Conservation (phyloP, 805 yeast genomes). For the Novakomyces olei region DNA sequence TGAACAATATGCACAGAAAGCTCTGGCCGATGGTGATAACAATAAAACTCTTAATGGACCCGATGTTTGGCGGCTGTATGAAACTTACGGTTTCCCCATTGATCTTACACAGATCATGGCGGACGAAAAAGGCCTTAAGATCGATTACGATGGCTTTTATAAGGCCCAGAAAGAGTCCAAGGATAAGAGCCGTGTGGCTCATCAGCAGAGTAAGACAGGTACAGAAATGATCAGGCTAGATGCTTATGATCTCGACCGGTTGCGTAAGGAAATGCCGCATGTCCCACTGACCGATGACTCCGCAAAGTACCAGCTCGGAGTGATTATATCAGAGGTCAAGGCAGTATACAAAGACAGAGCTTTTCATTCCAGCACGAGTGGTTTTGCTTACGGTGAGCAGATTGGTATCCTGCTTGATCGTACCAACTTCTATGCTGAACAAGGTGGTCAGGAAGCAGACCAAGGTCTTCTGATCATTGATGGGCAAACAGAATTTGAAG, state of each 20-base stretch:
- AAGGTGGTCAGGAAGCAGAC: slow-evolving; percentile 97
- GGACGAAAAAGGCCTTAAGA: slow-evolving; percentile 82
- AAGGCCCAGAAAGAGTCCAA: slow-evolving; percentile 69
- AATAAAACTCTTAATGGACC: slow-evolving; percentile 62
- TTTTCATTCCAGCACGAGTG: slow-evolving; percentile 29
- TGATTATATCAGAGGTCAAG: slow-evolving; percentile 44
- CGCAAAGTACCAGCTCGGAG: slow-evolving; percentile 48
- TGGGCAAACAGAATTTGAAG: slow-evolving; percentile 69
- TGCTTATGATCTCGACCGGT: slow-evolving; percentile 65
- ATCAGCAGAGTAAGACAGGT: slow-evolving; percentile 30
- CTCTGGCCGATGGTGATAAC: slow-evolving; percentile 41
- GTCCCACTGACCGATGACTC: slow-evolving; percentile 70
- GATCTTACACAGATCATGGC: slow-evolving; percentile 97
- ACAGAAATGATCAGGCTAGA: slow-evolving; percentile 54
- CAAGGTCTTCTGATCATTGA: slow-evolving; percentile 83
- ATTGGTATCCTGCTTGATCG: slow-evolving; percentile 67
- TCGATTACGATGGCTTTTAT: slow-evolving; percentile 83
- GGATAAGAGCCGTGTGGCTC: slow-evolving; percentile 87
- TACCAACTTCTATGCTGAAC: slow-evolving; percentile 94
- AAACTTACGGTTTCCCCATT: slow-evolving; percentile 97
- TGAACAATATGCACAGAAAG: slow-evolving; percentile 74
- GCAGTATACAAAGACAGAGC: slow-evolving; percentile 38
- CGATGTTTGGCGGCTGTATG: slow-evolving; percentile 96
- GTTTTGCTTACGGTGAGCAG: slow-evolving; percentile 27
- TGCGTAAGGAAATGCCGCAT: slow-evolving; percentile 28